Base-by-base conservation (phyloP, 139 green algal genomes). In the Volvox reticuliferus region DNA sequence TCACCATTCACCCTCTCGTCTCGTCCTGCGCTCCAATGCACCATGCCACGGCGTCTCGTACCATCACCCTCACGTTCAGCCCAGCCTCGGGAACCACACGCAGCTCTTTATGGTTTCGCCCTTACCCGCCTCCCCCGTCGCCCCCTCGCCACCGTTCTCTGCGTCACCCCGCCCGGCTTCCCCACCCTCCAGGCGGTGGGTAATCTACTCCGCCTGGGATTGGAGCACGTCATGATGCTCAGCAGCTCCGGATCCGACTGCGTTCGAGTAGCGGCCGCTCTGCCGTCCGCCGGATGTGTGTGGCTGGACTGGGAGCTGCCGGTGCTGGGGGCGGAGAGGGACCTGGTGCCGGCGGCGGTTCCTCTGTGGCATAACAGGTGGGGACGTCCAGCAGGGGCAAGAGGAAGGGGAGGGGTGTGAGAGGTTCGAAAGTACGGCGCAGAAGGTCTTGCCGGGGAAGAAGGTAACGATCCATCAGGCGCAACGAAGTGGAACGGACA, bases 341-440 rank as follows among this genome's bases (percentile, higher is more conserved):
- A 81, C 18, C 81, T 28, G 28, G 84, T 89, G 36, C 26, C 44
- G 68, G 36, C 84, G 1, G 84, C 84, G 21, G 44, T 89, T 28
- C 84, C 84, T n/a, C 71, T 89, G 84, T 89, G 84, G 84, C 84
- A 89, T 44, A 89, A 81, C 84, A 89, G 84, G 84, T 89, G 79
- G 65, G 79, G 79, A 32, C 22, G 77, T 68, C 19, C 19, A 65
- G 32, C 6, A 24, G 63, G 61, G 81, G 44, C 44, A 9, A 76
- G 55, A 30, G 80, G n/a, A 12, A 30, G 55, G 26, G 50, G 55
- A 12, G 28, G 55, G 14, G 44, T 55, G 44, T 55, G 44, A 5
- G 44, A 55, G 44, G 44, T 55, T 5, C 44, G 44, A 55, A 55
- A 9, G 44, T n/a, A 55, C 5, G 44, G 44, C 44, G 9, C 5